A percentile compares a stretch with the other conserved stretches of the same genome.
Evolutionary conservation across 2,329 filamentous ascomycete species (phyloP).

Genomic region (Aspergillus quadricinctus): DNA sequence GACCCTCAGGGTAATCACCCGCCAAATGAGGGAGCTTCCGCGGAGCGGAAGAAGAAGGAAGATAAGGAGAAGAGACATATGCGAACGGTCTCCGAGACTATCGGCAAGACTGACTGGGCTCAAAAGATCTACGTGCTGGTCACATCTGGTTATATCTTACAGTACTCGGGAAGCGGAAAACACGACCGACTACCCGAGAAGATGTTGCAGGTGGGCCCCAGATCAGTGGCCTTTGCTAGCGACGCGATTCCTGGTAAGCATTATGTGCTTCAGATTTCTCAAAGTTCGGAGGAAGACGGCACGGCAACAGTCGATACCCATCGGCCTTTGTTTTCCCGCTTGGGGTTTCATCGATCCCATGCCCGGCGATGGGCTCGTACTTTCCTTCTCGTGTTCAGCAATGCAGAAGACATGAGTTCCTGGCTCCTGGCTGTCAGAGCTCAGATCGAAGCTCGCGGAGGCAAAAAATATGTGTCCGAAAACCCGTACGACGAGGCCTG

Average conservation of each 20-base stretch:
- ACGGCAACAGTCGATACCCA: slow-evolving; percentile 23
- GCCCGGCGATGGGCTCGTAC: slow-evolving; percentile 34
- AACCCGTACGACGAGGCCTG: slow-evolving; percentile 27
- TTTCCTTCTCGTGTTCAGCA: slow-evolving; percentile 42
- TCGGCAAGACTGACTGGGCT: slow-evolving; percentile 39
- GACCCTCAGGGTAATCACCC: slow-evolving; percentile 8
- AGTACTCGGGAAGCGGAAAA: slow-evolving; percentile 43
- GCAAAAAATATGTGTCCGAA: slow-evolving; percentile 41
- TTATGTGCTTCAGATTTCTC: slow-evolving; percentile 46
- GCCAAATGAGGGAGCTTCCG: slow-evolving; percentile 14
- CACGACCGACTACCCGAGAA: slow-evolving; percentile 46
- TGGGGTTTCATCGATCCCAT: slow-evolving; percentile 35
- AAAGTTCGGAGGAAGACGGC: slow-evolving; percentile 30
- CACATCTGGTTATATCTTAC: slow-evolving; percentile 43
- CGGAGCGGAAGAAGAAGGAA: slow-evolving; percentile 30
- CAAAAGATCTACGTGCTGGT: slow-evolving; percentile 45
- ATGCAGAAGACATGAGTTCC: slow-evolving; percentile 40
- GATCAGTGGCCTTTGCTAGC: slow-evolving; percentile 47
- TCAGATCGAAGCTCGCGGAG: slow-evolving; percentile 44
- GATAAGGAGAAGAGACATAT: slow-evolving; percentile 32
- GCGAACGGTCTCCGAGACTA: slow-evolving; percentile 33
- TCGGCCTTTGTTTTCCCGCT: slow-evolving; percentile 36
- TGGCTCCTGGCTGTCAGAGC: slow-evolving; percentile 45
- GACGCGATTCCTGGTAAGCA: slow-evolving; percentile 48
- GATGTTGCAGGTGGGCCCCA: slow-evolving; percentile 42